Base-by-base conservation (phyloP, 2,329 filamentous ascomycete genomes). In the Aspergillus phoenicis region DNA sequence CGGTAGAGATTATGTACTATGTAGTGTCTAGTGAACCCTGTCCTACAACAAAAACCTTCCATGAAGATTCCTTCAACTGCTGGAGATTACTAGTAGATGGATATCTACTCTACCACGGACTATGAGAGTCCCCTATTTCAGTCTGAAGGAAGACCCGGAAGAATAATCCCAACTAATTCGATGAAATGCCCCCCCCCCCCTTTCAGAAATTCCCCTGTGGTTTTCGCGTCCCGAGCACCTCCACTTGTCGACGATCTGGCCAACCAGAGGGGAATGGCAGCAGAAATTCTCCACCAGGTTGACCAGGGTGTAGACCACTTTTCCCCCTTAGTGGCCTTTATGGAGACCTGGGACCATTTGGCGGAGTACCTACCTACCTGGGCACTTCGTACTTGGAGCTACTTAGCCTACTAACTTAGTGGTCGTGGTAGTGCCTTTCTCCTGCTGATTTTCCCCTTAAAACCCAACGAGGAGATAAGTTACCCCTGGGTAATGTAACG, bases 351-450 rank as follows among this genome's bases (percentile, higher is more conserved):
- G 52, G 26, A 55, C 52, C 36, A 39, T 45, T 45, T 33, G 20
- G 53, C 53, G 53, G 53, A 56, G 53, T 28, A 56, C 39, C 30
- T 56, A 43, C 53, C 53, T 43, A 45, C 53, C 53, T 47, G 39
- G 51, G 51, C 36, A 53, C 30, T 53, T 20, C 10, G 51, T 38
- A 53, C 51, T 38, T 38, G 20, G 33, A 30, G 30, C 53, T 56
- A 17, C 17, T 17, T 17, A 56, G 53, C 36, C 33, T 15, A 36
- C 33, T 36, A 11, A 36, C 33, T 36, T 36, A 15, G 30, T 43
- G 52, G 33, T 26, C 28, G 52, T 13, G n/a, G 39, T 39, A 39
- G 22, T 33, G 45, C 15, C 15, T 30, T 43, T 24, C 45, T 22
- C 17, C 45, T 30, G 13, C 24, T 28, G 45, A 1, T 13, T 36